These are phyloP conservation scores for Penicillium sp. DNA, from an alignment of 2,329 filamentous ascomycete species.

Conservation along the genomic window DNA sequence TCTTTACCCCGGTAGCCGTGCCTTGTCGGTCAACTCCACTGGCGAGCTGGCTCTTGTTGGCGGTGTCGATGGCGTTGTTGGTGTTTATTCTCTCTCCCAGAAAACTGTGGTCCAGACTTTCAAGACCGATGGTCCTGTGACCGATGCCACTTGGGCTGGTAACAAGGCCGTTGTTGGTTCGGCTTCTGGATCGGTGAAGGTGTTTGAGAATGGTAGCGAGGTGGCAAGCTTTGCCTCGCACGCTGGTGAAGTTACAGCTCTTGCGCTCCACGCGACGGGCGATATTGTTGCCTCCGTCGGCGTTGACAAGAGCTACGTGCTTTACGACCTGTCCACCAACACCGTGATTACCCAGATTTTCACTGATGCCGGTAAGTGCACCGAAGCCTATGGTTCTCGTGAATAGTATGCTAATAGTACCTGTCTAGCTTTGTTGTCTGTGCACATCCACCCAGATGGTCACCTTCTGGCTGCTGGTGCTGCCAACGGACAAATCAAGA, in stretches of 20 bases:
- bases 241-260: conserved; percentile 72
- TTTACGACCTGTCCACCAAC: conserved; percentile 73
- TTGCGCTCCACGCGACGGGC: conserved; percentile 80
- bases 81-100: conserved; percentile 74
- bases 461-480: conserved; percentile 85
- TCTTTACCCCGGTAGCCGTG: conserved; percentile 58
- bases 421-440: conserved; percentile 65
- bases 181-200: conserved; percentile 72
- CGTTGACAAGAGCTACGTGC: conserved; percentile 84
- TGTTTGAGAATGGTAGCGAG: conserved; percentile 71
- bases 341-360: conserved; percentile 75
- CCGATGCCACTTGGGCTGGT: conserved; percentile 59
- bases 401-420: conserved; percentile 17
- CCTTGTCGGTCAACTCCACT: conserved; percentile 57
- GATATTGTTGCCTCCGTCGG: conserved; percentile 83
- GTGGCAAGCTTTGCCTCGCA: conserved; percentile 73
- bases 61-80: conserved; percentile 70
- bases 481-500: conserved; percentile 74
- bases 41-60: conserved; percentile 70
- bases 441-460: conserved; percentile 94
- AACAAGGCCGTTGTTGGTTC: conserved; percentile 71
- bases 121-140: conserved; percentile 64
- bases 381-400: conserved; percentile 8
- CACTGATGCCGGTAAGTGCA: conserved; percentile 68
- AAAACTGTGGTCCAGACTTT: conserved; percentile 71